Evolutionary conservation across 2,329 filamentous ascomycete genomes (phyloP).

Genomic region (Penicillium glabrum): DNA sequence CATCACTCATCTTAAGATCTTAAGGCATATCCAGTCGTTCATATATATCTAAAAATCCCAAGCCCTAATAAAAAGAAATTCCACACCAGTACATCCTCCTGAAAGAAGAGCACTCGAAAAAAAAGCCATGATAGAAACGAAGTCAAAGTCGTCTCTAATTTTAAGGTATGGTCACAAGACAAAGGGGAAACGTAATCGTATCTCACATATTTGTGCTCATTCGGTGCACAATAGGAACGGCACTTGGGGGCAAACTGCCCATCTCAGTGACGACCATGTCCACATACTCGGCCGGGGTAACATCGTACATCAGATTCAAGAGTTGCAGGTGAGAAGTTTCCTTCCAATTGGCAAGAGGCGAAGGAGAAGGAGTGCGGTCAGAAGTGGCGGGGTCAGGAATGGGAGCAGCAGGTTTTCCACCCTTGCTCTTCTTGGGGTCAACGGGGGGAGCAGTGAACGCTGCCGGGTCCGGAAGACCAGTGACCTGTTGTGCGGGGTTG

Average conservation of each 20-base stretch:
- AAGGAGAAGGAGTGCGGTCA: constrained; percentile 25
- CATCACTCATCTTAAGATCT: background rate
- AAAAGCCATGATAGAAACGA: constrained; percentile 4
- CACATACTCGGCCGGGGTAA: constrained; percentile 83
- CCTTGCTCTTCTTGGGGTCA: constrained; percentile 29
- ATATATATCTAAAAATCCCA: background rate
- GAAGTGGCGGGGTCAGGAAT: constrained; percentile 22
- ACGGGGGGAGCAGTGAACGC: constrained; percentile 19
- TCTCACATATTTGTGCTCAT: constrained; percentile 48
- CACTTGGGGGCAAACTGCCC: constrained; percentile 80
- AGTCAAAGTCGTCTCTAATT: constrained; percentile 6
- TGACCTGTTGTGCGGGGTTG: constrained; percentile 31
- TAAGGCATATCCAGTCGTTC: background rate
- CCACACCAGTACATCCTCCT: background rate
- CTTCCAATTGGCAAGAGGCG: constrained; percentile 54
- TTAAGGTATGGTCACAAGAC: constrained; percentile 2
- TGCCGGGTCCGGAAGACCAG: constrained; percentile 30
- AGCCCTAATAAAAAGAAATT: background rate
- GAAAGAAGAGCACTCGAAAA: background rate
- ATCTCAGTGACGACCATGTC: constrained; percentile 89
- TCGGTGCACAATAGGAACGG: constrained; percentile 73
- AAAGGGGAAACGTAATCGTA: constrained; percentile 1
- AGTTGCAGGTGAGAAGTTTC: constrained; percentile 62
- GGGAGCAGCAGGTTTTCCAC: constrained; percentile 28
- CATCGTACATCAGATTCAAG: constrained; percentile 82